These are phyloP conservation scores for Fusarium sp. DNA, from an alignment of 2,329 filamentous ascomycete species.

Conservation along the genomic window DNA sequence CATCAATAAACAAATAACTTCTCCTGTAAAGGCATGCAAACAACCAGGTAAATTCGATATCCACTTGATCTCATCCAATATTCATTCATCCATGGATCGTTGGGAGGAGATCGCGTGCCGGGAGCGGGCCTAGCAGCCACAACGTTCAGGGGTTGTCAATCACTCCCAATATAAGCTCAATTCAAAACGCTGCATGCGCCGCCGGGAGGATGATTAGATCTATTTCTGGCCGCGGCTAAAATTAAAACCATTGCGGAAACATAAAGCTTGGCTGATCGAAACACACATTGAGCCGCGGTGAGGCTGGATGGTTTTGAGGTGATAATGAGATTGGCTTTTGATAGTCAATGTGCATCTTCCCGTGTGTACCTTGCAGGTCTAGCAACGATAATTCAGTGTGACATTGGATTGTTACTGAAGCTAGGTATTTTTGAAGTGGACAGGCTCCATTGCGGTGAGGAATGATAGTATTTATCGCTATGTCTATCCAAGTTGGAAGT, in stretches of 20 bases:
- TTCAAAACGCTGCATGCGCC: conserved; percentile 10
- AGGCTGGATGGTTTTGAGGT: not conserved
- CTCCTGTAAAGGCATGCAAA: conserved; percentile 3
- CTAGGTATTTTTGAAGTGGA: not conserved
- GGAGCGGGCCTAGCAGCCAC: conserved; percentile 37
- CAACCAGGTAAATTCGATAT: conserved; percentile 20
- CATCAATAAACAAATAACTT: not conserved
- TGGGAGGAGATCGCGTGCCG: conserved; percentile 22
- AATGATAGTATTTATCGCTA: not conserved
- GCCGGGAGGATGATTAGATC: not conserved
- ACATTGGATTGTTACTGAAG: conserved; percentile 28
- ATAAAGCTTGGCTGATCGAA: conserved; percentile 13
- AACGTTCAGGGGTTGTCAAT: conserved; percentile 39
- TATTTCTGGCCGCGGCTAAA: conserved; percentile 16
- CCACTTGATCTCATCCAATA: conserved; percentile 29
- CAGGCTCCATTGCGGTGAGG: conserved; percentile 2
- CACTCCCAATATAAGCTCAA: conserved; percentile 2
- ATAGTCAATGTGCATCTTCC: not conserved
- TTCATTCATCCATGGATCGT: not conserved
- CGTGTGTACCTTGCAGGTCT: conserved; percentile 1
- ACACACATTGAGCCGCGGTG: not conserved
- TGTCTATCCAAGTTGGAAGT: conserved; percentile 3
- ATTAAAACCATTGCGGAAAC: conserved; percentile 5
- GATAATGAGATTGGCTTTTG: not conserved
- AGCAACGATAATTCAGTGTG: not conserved